These are phyloP conservation scores for Pythium graminicola DNA, from an alignment of 352 stramenopile species.

Conservation along the genomic window DNA sequence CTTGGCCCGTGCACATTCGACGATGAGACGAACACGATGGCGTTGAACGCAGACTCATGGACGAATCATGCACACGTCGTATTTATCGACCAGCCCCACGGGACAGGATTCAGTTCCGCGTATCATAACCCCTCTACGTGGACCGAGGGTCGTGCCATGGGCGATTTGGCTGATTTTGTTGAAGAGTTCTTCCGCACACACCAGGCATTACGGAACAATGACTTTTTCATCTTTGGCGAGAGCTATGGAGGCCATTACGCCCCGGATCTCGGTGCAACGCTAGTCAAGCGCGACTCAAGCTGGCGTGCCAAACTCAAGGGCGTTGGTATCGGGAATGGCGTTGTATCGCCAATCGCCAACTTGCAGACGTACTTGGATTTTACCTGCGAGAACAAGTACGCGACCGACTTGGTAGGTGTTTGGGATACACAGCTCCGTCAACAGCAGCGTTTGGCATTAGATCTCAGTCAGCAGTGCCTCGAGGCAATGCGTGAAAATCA, in stretches of 20 bases:
- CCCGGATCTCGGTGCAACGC: constrained; percentile 75
- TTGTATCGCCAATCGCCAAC: constrained; percentile 48
- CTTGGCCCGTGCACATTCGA: constrained; percentile 93
- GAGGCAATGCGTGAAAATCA: background rate
- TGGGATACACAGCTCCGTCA: background rate
- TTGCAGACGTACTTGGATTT: constrained; percentile 50
- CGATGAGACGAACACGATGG: constrained; percentile 39
- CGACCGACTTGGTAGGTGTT: constrained; percentile 30
- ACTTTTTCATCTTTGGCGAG: constrained; percentile 94
- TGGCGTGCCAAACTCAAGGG: constrained; percentile 55
- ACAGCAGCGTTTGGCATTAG: background rate
- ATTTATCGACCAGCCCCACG: constrained; percentile 94
- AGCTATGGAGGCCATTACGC: constrained; percentile 94
- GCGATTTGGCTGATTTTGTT: constrained; percentile 48
- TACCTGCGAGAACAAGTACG: constrained; percentile 35
- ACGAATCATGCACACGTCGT: constrained; percentile 93
- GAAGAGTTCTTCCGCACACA: constrained; percentile 47
- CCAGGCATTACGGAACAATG: constrained; percentile 28
- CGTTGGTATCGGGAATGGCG: constrained; percentile 79
- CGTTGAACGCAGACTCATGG: constrained; percentile 92
- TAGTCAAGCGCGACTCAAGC: constrained; percentile 43
- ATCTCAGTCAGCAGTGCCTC: constrained; percentile 3
- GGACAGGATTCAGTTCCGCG: constrained; percentile 58
- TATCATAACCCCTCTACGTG: constrained; percentile 18
- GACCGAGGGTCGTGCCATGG: constrained; percentile 40